Base-by-base conservation (phyloP, 257 asterid genomes). In the Solanum peruvianum region DNA sequence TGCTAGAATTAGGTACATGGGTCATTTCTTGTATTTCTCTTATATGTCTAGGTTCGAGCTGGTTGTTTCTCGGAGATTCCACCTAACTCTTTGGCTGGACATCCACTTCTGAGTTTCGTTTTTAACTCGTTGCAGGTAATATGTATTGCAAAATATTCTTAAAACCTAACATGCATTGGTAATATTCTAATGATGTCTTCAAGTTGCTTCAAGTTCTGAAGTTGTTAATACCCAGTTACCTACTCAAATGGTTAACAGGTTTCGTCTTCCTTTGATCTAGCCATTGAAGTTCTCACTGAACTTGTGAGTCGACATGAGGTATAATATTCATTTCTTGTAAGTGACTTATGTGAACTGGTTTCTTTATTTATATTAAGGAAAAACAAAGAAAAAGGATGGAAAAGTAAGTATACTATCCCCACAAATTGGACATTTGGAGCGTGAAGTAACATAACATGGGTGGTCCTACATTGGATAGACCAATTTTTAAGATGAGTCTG, bases 281-380 rank as follows among this genome's bases (percentile, higher is more conserved):
- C 97, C 85, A 70, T 95, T 82, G 98, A 95, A 91, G 93, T 93
- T 92, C 96, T 95, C 66, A 89, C 94, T 83, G 98, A 95, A 92
- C 95, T 94, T 83, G 92, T 94, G 89, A 92, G 92, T 90, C 95
- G 94, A 60, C 94, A 95, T 84, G 98, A 95, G 98, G 98, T 95
- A 95, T 81, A 87, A 77, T 70, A 72, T 83, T 84, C 69, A 82
- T 85, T 56, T 70, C 20, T 83, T 84, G 62, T 78, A 45, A 45
- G 35, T 14, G 60, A 45, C 31, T 78, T 45, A 45, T 25, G 64
- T 78, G 84, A 44, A 78, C 25, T 44, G 83, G 58, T n/a, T 45
- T 27, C 62, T 45, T 45, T 45, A 27, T 78, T 42, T 76, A 23
- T 76, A n/a, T 42, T 13, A 42, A 76, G 83, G 60, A 76, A 76